Base-by-base conservation (phyloP, 2,329 filamentous ascomycete genomes). In the Alternaria panax region DNA sequence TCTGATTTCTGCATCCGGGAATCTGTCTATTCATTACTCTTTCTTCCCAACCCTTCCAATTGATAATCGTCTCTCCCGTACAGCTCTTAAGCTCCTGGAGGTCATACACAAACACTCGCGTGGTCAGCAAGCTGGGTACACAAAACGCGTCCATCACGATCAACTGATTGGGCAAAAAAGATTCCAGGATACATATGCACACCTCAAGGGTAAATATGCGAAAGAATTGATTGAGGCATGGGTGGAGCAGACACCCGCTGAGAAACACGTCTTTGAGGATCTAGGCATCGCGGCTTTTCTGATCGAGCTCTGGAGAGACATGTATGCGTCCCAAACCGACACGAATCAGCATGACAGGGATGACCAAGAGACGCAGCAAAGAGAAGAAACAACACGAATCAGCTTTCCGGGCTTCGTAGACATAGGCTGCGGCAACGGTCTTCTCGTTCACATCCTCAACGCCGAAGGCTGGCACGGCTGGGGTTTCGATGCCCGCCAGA, bases 231-330 rank as follows among this genome's bases (percentile, higher is more conserved):
- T 93, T 14, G 78, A 86, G n/a, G 81, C 79, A 1, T 99, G 94
- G 95, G 88, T 88, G 14, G 95, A 98, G 80, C 85, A 86, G 51
- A 98, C 93, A 0, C 93, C 96, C 73, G 92, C 93, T 0, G 83
- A 83, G 16, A 99, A 98, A 76, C 93, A 98, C 73, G 92, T 98
- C 3, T 98, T 97, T 77, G 95, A 99, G 75, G 94, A 98, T 74
- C 80, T 99, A 20, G 86, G 88, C 4, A 97, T 99, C 63, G 91
- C 94, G 0, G 91, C 94, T 0, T 99, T 97, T 70, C 81, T 98
- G 51, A 92, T 98, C 25, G 93, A 97, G 80, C 81, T 98, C 2
- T 99, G 95, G 95, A 80, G 82, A 12, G 87, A 90, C 58, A 94
- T 97, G 88, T 98, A 98, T 75, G 75, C 75, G 2, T 58, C 38